Evolutionary conservation across 2,329 filamentous ascomycete species (phyloP), one percentile per base, ranked within the genome.

Genomic region (Fusarium keratoplasticum): DNA sequence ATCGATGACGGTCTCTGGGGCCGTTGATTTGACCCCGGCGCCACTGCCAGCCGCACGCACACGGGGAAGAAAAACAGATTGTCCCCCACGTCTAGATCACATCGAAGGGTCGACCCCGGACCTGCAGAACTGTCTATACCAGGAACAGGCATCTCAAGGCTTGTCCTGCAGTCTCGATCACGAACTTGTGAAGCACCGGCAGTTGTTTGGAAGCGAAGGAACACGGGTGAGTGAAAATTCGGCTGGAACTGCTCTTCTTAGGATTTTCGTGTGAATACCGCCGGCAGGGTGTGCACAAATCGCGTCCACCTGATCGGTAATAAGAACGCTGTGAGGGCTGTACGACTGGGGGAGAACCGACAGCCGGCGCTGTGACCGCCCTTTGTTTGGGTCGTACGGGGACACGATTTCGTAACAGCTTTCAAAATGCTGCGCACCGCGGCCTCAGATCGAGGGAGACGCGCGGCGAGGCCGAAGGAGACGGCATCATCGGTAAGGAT

Each of bases 1-100:
- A 69, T 74, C 67, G 52, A 74, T 74, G 71, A 66, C 64, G 61
- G 71, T n/a, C 25, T 31, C 54, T 69, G 40, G 38, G 44, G 31
- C 38, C 50, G 42, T 61, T 44, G 71, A 59, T 61, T 64, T 67
- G 71, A 59, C 47, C 27, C 50, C 61, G 29, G 52, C 59, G 66
- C 68, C 40, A 62, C 71, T 38, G 14, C 50, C 29, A 63, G 31
- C 35, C 29, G 22, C 31, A 54, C 31, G 33, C 31, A 38, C 27
- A 52, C 14, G 50, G 66, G 31, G 44, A 36, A 44, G n/a, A 31
- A 31, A 25, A 29, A 27, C 38, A 25, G n/a, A 40, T 67, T 44
- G 44, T 60, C 68, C 71, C 71, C 71, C 71, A 74, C 71, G 60
- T 44, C 40, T 44, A 25, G 29, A 35, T 61, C 59, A 61, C 31